These are phyloP conservation scores for Alternaria solani DNA, from an alignment of 2,329 filamentous ascomycete genomes.

Conservation along the genomic window DNA sequence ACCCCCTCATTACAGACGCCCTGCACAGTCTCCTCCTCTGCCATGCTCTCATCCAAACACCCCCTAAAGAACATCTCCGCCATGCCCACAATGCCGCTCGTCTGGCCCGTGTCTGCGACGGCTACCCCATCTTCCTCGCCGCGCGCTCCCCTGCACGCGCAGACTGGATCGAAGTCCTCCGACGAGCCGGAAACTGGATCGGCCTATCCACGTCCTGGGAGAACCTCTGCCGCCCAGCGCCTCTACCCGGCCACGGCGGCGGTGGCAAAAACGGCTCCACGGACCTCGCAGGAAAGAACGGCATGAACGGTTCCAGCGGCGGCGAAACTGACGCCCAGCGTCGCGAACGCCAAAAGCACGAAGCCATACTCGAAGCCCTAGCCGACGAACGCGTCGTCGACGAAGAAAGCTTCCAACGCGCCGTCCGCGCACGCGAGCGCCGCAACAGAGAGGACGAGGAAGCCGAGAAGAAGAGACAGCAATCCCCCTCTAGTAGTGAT, in stretches of 20 bases:
- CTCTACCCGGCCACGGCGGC: constrained; percentile 46
- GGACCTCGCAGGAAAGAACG: constrained; percentile 1
- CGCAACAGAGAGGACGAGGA: constrained; percentile 65
- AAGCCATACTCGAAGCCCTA: constrained; percentile 72
- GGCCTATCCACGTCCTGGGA: constrained; percentile 73
- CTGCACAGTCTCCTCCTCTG: constrained; percentile 80
- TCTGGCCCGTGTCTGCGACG: constrained; percentile 75
- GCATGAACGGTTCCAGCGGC: constrained; percentile 3
- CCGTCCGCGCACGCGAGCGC: constrained; percentile 68
- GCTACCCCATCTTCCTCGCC: constrained; percentile 80
- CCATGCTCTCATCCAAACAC: constrained; percentile 81
- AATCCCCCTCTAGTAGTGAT: background rate
- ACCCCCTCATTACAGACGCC: constrained; percentile 80
- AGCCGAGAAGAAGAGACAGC: constrained; percentile 35
- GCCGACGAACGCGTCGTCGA: constrained; percentile 73
- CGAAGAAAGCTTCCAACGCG: constrained; percentile 70
- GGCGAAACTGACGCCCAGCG: constrained; percentile 62
- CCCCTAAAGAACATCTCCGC: constrained; percentile 76
- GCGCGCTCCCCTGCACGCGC: constrained; percentile 74
- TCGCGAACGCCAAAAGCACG: constrained; percentile 67
- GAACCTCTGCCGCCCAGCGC: constrained; percentile 66
- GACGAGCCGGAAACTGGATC: constrained; percentile 74
- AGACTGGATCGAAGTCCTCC: constrained; percentile 81
- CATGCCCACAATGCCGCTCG: constrained; percentile 85
- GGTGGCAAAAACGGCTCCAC: constrained; percentile 1